phyloP scores from a whole-genome alignment of 1,284 basidiomycete species.

The Ceratobasidium sp. region DNA sequence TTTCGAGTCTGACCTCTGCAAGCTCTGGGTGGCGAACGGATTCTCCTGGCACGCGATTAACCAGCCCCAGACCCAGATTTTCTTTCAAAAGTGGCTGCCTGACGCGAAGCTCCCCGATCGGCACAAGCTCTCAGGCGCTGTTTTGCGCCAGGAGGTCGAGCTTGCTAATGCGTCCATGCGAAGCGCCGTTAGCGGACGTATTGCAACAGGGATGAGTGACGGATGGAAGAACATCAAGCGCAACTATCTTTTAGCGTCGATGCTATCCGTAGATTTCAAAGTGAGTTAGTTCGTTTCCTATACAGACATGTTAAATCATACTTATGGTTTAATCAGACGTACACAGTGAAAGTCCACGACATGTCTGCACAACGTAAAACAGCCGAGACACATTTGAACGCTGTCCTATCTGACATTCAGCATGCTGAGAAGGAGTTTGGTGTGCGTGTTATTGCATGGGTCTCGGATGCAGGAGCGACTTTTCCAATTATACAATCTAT shows the following conservation, averaged over 20 bases:
- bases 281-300: background rate
- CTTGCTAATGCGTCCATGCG: background rate
- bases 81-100: background rate
- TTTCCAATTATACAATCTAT: background rate
- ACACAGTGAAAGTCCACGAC: conserved; percentile 48
- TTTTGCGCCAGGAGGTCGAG: background rate
- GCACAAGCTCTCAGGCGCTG: background rate
- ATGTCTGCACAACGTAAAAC: conserved; percentile 56
- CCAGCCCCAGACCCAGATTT: no score
- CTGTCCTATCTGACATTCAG: conserved; percentile 52
- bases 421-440: background rate
- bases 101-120: conserved; percentile 1
- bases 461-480: conserved; percentile 49
- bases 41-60: no score
- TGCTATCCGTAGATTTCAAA: conserved; percentile 18
- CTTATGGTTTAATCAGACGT: no score
- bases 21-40: no score
- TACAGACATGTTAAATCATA: no score
- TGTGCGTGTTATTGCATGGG: conserved; percentile 55
- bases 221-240: conserved; percentile 40
- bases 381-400: conserved; percentile 55
- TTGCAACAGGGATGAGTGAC: conserved; percentile 37
- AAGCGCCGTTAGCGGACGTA: background rate
- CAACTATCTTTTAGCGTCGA: conserved; percentile 28
- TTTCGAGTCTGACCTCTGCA: conserved; percentile 4